Evolutionary conservation across 768 basidiomycete genomes (phyloP), one percentile per base, ranked within the genome.

Genomic region (Russula foetens): DNA sequence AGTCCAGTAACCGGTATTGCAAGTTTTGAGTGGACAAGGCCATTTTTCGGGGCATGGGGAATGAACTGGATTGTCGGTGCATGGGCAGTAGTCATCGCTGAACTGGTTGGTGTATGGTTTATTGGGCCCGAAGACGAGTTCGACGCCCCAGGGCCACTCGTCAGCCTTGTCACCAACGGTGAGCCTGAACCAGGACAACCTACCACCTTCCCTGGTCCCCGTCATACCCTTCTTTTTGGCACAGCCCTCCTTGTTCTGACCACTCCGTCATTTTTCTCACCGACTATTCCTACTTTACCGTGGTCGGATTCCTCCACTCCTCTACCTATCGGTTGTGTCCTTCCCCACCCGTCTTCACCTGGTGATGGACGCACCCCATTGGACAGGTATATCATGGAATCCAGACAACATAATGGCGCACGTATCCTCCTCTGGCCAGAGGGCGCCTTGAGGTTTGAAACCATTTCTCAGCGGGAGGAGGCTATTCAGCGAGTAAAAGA

Each of bases 371-470:
- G 68, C 7, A 73, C 80, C 3, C 75, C 74, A 0, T 71, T 92
- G 17, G 68, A 82, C 0, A 81, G 86, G 62, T 92, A 81, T 70
- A 77, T 90, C n/a, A 35, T 47, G 0, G 89, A 88, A 70, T 83
- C 79, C 3, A 66, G 67, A 45, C 76, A 68, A n/a, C 66, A 85
- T 57, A 68, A 54, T 6, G 49, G 63, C 4, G 84, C 86, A 0
- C 77, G 79, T 44, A 68, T 93, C 17, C 67, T 90, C 17, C 73
- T 93, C 1, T 92, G 90, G 89, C 90, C 91, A 0, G 90, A 92
- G 71, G 84, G 84, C 7, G 89, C 90, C 0, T 82, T 92, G 0
- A 70, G 74, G 1, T 93, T 93, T 68, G 74, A 76, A 35, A 79
- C 77, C 35, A 70, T 71, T 14, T 65, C 63, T 21, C 85, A 84